phyloP scores from a whole-genome alignment of 441 rosid genomes.

The Mallotus repandus region DNA sequence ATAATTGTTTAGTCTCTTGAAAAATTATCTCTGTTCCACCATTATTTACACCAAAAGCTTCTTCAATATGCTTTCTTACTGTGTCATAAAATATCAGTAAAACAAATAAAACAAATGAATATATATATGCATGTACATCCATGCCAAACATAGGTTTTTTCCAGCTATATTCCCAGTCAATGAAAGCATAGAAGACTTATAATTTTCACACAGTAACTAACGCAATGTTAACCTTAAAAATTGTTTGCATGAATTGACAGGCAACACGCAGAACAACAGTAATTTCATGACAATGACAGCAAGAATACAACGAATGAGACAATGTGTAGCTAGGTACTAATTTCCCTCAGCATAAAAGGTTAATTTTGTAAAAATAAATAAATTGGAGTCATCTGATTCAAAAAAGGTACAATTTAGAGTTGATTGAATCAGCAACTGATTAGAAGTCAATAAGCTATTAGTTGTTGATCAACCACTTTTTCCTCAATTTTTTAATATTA shows the following conservation, averaged over 20 bases:
- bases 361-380: no score
- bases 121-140: not conserved
- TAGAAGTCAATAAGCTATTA: no score
- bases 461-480: no score
- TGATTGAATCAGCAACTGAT: no score
- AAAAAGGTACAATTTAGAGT: no score
- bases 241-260: not conserved
- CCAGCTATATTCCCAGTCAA: not conserved
- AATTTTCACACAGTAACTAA: not conserved
- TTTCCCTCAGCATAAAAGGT: no score
- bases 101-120: slow-evolving; percentile 7
- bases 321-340: no score
- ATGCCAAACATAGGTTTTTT: no score
- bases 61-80: slow-evolving; percentile 52
- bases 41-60: slow-evolving; percentile 48
- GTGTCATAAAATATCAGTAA: slow-evolving; percentile 63
- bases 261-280: not conserved
- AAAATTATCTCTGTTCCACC: slow-evolving; percentile 23
- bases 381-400: no score
- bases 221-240: not conserved
- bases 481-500: no score
- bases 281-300: not conserved
- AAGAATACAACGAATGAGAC: not conserved
- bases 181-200: not conserved
- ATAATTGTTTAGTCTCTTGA: slow-evolving; percentile 29